Conservation (phyloP, 768 basidiomycete species). For the Termitomyces sp. region DNA sequence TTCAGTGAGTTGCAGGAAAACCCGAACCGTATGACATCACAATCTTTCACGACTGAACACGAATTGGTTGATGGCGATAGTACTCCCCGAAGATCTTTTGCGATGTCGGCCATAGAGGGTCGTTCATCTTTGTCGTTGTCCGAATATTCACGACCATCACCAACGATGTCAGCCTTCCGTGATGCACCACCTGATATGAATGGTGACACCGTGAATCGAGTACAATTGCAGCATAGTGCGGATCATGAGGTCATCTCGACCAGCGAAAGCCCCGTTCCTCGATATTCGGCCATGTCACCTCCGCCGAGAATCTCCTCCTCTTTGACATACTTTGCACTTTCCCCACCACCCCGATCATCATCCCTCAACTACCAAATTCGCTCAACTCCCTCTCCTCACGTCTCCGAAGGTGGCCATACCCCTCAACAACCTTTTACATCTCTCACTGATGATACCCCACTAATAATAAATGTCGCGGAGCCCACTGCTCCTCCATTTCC, state of each 20-base stretch:
- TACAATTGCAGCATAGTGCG: conserved; percentile 24
- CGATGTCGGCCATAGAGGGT: conserved; percentile 46
- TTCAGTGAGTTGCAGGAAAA: conserved; percentile 24
- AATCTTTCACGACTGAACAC: conserved; percentile 39
- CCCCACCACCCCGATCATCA: conserved; percentile 52
- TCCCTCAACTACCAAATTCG: conserved; percentile 29
- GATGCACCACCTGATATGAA: conserved; percentile 44
- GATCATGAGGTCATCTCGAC: conserved; percentile 23
- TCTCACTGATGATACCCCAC: conserved; percentile 28
- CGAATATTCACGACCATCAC: conserved; percentile 69
- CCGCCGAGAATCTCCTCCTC: conserved; percentile 70
- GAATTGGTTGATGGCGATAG: conserved; percentile 31
- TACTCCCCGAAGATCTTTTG: conserved; percentile 44
- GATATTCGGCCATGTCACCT: conserved; percentile 46
- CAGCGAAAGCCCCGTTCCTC: conserved; percentile 29
- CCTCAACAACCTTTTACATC: conserved; percentile 14
- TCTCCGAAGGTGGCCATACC: conserved; percentile 20
- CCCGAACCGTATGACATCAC: conserved; percentile 24
- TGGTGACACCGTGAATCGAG: conserved; percentile 24
- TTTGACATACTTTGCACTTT: conserved; percentile 50
- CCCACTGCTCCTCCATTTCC: conserved; percentile 45
- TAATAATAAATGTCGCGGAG: conserved; percentile 39
- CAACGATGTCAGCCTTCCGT: conserved; percentile 79
- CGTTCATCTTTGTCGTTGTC: conserved; percentile 53
- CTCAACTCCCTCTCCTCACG: conserved; percentile 21